Conservation (phyloP, 306 rosid genomes). For the Ammopiptanthus mongolicus region DNA sequence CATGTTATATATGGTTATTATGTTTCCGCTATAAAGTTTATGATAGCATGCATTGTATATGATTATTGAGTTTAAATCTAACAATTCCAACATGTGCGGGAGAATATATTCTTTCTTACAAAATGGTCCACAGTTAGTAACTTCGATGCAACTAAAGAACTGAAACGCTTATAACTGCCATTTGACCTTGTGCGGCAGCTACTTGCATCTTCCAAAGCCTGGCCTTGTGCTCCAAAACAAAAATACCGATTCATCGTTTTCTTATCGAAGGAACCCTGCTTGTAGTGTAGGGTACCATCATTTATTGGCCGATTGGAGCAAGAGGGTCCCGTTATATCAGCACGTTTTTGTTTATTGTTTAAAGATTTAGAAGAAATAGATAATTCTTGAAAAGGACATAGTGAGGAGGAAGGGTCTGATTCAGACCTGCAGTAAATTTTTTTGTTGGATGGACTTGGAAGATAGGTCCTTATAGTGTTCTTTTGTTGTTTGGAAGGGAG, state of each 20-base stretch:
- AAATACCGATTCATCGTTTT: slow-evolving; percentile 65
- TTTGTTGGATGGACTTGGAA: slow-evolving; percentile 68
- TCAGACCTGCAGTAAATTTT: slow-evolving; percentile 60
- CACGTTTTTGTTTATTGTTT: slow-evolving; percentile 31
- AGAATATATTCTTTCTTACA: neutral
- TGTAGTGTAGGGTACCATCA: slow-evolving; percentile 18
- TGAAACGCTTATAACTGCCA: slow-evolving; percentile 27
- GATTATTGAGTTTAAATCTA: too few relatives aligned
- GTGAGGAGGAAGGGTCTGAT: slow-evolving; percentile 41
- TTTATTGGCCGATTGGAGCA: slow-evolving; percentile 26
- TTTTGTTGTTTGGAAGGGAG: slow-evolving; percentile 57
- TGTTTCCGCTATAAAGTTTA: too few relatives aligned
- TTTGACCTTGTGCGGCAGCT: slow-evolving; percentile 36
- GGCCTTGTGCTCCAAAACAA: slow-evolving; percentile 73
- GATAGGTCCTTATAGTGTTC: slow-evolving; percentile 35
- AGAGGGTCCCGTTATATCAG: slow-evolving; percentile 34
- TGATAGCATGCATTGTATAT: too few relatives aligned
- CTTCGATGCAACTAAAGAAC: slow-evolving; percentile 51
- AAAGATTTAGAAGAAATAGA: slow-evolving; percentile 41
- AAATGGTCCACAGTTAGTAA: neutral
- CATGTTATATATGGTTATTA: too few relatives aligned
- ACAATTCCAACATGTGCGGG: slow-evolving; percentile 10
- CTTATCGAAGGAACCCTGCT: slow-evolving; percentile 43
- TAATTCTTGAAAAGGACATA: slow-evolving; percentile 24
- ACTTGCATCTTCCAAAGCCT: slow-evolving; percentile 43